Evolutionary conservation across 306 rosid species (phyloP), one percentile per base, ranked within the genome.

Genomic region (Clitoria ternatea): DNA sequence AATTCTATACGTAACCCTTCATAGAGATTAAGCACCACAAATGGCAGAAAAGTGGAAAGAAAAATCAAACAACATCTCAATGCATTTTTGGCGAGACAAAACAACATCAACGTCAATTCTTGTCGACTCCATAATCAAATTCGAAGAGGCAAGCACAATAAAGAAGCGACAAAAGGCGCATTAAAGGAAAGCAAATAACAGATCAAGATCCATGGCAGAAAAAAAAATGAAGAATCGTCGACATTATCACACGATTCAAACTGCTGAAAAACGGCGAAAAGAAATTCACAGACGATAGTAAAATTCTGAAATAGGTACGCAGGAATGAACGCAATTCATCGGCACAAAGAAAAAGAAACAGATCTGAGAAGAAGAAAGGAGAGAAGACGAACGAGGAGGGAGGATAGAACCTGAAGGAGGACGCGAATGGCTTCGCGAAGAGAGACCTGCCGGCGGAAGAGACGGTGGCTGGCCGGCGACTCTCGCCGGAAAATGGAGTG

Each of bases 141-240:
- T 27, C 4, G 7, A 32, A 22, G 29, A 30, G 24, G 13, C 15
- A 43, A 56, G 54, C 20, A 24, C 13, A 17, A 5, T 9, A 43
- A 33, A 9, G 8, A 54, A 29, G 48, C 36, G 24, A 36, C 6
- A 63, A 63, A 33, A 30, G 61, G 6, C 77, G 33, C 69, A 54
- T 54, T 54, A 50, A 43, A 17, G 30, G 59, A 24, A 76, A 64
- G 66, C 15, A 44, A 60, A 72, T 19, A 69, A 62, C 72, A 85
- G 80, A 84, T 87, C 93, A 84, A 77, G 89, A 90, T 82, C 84
- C 70, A 62, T 47, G 7, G 24, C 5, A 17, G 5, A 19, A 19
- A 3, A n/a, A 12, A 49, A 40, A 26, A 30, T 0, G 19, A 35
- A 27, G n/a, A 23, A 52, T 24, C 75, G 20, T 30, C 75, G 20